Conservation (phyloP, 306 rosid genomes). For the Adenanthera pavonina region DNA sequence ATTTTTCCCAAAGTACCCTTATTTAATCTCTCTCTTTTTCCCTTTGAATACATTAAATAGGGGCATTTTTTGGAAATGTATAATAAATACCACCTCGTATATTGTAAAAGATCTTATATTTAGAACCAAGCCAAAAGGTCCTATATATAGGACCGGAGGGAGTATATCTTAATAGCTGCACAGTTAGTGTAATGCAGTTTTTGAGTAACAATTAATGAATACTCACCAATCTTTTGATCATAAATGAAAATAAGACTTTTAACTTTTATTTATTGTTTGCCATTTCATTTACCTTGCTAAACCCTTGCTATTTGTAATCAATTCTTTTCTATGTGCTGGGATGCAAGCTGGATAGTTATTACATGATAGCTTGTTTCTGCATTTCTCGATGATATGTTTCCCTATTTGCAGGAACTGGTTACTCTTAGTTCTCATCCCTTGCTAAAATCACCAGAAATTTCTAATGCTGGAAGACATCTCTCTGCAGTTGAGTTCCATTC, state of each 20-base stretch:
- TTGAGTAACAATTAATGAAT: neutral
- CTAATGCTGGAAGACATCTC: conserved; percentile 85
- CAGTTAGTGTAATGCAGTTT: neutral
- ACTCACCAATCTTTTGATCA: neutral
- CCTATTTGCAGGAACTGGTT: conserved; percentile 71
- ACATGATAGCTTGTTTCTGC: neutral
- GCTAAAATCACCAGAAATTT: conserved; percentile 69
- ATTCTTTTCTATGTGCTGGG: neutral
- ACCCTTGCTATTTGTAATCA: neutral
- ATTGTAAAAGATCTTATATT: no score
- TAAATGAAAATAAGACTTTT: neutral
- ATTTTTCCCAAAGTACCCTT: no score
- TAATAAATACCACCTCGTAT: no score
- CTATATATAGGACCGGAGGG: no score
- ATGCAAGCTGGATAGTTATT: neutral
- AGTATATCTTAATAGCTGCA: neutral
- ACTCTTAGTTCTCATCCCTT: conserved; percentile 74
- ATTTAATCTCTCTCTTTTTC: no score
- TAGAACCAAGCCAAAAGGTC: no score
- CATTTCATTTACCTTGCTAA: neutral
- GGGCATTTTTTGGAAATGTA: no score
- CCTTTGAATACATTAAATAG: no score
- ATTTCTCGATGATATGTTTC: neutral
- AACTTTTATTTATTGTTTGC: neutral
- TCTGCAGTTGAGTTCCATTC: conserved; percentile 88